Conservation (phyloP, 2,329 filamentous ascomycete genomes). For the Ascochyta lentis region DNA sequence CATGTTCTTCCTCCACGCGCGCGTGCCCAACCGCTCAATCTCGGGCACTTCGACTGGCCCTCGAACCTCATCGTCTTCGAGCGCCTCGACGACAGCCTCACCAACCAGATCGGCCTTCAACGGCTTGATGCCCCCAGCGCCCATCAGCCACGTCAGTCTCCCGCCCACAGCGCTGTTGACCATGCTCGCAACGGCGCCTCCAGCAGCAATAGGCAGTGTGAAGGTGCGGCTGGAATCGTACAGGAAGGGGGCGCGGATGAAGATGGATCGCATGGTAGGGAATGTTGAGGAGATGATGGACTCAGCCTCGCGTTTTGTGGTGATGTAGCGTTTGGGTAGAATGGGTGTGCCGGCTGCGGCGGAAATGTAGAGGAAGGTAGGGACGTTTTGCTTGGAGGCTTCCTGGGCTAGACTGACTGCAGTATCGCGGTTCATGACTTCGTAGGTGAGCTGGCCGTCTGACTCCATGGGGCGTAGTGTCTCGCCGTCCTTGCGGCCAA, state of each 20-base stretch:
- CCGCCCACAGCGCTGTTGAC: constrained; percentile 82
- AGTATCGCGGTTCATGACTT: constrained; percentile 93
- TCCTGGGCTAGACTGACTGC: constrained; percentile 84
- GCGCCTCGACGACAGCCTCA: constrained; percentile 86
- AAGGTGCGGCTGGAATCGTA: constrained; percentile 83
- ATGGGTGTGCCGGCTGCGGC: constrained; percentile 86
- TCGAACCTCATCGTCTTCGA: constrained; percentile 73
- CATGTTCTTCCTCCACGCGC: constrained; percentile 91
- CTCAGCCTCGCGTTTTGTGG: constrained; percentile 91
- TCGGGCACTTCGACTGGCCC: constrained; percentile 79
- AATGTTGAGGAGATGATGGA: constrained; percentile 74
- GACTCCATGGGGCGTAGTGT: constrained; percentile 70
- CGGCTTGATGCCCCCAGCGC: constrained; percentile 83
- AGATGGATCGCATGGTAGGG: constrained; percentile 77
- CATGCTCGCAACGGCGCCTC: constrained; percentile 74
- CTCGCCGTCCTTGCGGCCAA: constrained; percentile 65
- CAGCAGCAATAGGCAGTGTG: constrained; percentile 83
- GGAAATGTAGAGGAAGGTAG: constrained; percentile 85
- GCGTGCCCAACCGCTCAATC: constrained; percentile 81
- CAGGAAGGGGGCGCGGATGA: constrained; percentile 85
- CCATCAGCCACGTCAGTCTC: constrained; percentile 76
- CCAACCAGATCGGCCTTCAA: constrained; percentile 86
- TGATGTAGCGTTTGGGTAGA: constrained; percentile 83
- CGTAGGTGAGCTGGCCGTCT: constrained; percentile 86
- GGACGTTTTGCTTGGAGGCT: constrained; percentile 68